Evolutionary conservation across 495 filamentous ascomycete genomes (phyloP).

Genomic region (Melanomma pulvis-pyrius): DNA sequence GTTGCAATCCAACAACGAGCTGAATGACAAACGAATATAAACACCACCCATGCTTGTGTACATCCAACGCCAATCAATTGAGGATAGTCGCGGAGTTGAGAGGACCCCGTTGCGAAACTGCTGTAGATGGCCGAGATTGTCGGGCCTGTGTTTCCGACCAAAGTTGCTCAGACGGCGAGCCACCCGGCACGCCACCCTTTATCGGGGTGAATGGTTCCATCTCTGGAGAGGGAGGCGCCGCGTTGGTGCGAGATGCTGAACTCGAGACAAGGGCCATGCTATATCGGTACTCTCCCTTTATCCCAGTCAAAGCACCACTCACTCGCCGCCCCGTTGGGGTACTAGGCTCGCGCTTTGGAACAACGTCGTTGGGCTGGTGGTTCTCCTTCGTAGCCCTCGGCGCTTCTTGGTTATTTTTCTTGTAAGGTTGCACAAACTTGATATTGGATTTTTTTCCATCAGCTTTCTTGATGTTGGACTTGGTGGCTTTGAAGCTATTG

Average conservation of each 20-base stretch:
- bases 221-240: conserved; percentile 2
- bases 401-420: neutral
- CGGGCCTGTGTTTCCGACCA: neutral
- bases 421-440: neutral
- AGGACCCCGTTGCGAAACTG: too few species aligned
- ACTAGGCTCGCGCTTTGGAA: neutral
- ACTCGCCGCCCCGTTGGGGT: neutral
- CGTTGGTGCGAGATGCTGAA: conserved; percentile 13
- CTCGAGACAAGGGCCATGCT: conserved; percentile 9
- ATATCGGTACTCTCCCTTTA: neutral
- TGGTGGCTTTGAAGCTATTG: conserved; percentile 1
- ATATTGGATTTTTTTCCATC: neutral
- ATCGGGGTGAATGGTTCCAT: conserved; percentile 16
- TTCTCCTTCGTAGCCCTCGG: neutral
- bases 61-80: conserved; percentile 8
- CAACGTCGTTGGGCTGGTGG: neutral
- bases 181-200: neutral
- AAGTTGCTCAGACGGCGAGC: conserved; percentile 4
- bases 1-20: neutral
- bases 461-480: neutral
- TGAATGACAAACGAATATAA: neutral
- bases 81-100: too few species aligned
- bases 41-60: conserved; percentile 1
- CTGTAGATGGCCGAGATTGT: conserved; percentile 10
- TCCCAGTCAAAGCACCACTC: neutral